Conservation (phyloP, 768 basidiomycete genomes). For the Tylopilus rubrobrunneus region DNA sequence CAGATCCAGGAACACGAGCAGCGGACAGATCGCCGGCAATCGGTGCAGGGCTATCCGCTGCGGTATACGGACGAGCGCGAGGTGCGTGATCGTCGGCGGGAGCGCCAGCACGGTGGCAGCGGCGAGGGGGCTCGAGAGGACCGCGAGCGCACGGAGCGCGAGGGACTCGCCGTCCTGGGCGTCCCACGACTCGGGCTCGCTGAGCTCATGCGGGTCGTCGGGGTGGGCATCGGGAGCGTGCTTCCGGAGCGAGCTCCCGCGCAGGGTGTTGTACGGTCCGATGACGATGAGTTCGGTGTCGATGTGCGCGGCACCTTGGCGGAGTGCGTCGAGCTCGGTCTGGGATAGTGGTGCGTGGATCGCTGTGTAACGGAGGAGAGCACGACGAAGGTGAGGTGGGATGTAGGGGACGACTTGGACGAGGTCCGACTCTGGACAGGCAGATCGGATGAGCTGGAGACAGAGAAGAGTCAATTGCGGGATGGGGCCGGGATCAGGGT, state of each 20-base stretch:
- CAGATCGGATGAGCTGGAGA: conserved; percentile 43
- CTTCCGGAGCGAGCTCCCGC: conserved; percentile 40
- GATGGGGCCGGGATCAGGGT: conserved; percentile 25
- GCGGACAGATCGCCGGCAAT: conserved; percentile 55
- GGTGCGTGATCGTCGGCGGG: conserved; percentile 61
- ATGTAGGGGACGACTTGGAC: conserved; percentile 47
- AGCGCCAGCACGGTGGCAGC: conserved; percentile 45
- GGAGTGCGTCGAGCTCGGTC: conserved; percentile 47
- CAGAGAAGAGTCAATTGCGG: conserved; percentile 59
- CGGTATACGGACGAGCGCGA: conserved; percentile 54
- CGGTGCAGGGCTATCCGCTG: conserved; percentile 49
- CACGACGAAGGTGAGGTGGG: conserved; percentile 55
- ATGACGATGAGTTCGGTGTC: conserved; percentile 65
- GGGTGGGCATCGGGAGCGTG: neutral
- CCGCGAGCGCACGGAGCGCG: conserved; percentile 43
- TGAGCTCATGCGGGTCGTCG: neutral
- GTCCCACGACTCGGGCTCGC: conserved; percentile 40
- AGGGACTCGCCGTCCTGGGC: conserved; percentile 31
- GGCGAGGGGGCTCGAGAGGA: conserved; percentile 48
- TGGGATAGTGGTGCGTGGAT: conserved; percentile 52
- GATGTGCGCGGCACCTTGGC: conserved; percentile 47
- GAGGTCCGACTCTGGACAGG: conserved; percentile 41
- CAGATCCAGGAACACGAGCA: conserved; percentile 60
- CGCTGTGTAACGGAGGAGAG: conserved; percentile 55
- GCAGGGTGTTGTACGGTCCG: conserved; percentile 47